A percentile compares a stretch with the other conserved stretches of the same genome.
Conservation (phyloP, 768 basidiomycete species). For the Leucocoprinus sp. region DNA sequence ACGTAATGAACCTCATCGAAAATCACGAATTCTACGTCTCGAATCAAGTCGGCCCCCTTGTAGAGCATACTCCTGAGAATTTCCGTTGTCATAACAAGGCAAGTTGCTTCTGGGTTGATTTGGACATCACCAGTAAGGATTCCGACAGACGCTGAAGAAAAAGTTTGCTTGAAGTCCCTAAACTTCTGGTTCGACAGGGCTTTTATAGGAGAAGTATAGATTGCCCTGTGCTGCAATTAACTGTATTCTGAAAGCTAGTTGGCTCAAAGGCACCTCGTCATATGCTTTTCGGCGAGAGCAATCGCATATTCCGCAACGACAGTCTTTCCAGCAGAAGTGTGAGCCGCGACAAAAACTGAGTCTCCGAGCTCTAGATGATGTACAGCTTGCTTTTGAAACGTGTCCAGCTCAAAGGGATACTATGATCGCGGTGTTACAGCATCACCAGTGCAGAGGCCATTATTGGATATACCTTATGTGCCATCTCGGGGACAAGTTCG, state of each 20-base stretch:
- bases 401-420: constrained; percentile 99
- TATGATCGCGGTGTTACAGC: constrained; percentile 6
- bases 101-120: constrained; percentile 96
- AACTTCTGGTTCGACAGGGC: constrained; percentile 99
- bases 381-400: constrained; percentile 97
- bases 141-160: constrained; percentile 84
- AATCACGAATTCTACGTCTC: constrained; percentile 98
- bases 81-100: constrained; percentile 97
- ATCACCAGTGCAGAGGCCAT: background rate
- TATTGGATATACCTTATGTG: constrained; percentile 78
- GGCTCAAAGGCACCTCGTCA: constrained; percentile 71
- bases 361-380: constrained; percentile 97
- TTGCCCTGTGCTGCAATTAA: constrained; percentile 52
- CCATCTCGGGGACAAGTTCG: constrained; percentile 94
- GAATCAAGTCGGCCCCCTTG: constrained; percentile 96
- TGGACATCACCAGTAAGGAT: constrained; percentile 98
- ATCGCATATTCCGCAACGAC: constrained; percentile 99
- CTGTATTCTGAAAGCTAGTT: constrained; percentile 1
- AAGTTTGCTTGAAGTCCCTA: constrained; percentile 96
- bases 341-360: constrained; percentile 98
- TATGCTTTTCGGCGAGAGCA: constrained; percentile 92
- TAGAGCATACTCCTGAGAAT: constrained; percentile 98
- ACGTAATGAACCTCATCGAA: constrained; percentile 99
- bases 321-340: constrained; percentile 99
- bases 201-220: constrained; percentile 98